Conservation (phyloP, 345 rosid genomes). For the Hibiscus tridactylites region DNA sequence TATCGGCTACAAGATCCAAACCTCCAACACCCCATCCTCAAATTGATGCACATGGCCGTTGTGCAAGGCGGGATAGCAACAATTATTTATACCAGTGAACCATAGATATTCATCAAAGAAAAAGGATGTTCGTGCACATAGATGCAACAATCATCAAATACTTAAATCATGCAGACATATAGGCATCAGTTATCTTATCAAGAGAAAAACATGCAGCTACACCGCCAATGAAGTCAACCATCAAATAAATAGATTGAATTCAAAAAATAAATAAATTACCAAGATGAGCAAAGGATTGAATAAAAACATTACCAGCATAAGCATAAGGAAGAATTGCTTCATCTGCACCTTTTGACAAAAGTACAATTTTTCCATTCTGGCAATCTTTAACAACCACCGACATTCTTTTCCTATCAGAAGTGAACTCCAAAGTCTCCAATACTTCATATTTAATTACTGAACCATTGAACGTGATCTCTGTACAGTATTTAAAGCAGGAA, state of each 20-base stretch:
- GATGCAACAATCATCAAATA: slow-evolving; percentile 2
- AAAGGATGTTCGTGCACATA: not conserved
- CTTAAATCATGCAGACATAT: not conserved
- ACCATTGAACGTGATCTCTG: slow-evolving; percentile 76
- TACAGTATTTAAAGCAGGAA: slow-evolving; percentile 15
- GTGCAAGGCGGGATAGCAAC: not conserved
- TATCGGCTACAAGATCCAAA: not conserved
- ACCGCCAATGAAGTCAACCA: not conserved
- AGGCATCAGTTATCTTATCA: not conserved
- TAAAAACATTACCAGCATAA: slow-evolving; percentile 39
- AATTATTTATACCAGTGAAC: not conserved
- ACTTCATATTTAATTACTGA: slow-evolving; percentile 56
- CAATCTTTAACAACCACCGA: slow-evolving; percentile 81
- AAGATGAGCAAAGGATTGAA: not conserved
- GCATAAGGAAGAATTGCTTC: slow-evolving; percentile 88
- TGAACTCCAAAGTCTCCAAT: slow-evolving; percentile 84
- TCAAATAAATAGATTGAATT: not conserved
- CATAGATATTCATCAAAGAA: not conserved
- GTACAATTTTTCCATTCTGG: slow-evolving; percentile 62
- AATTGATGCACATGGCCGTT: not conserved
- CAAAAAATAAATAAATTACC: not conserved
- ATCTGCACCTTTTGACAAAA: slow-evolving; percentile 94
- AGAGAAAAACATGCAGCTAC: not conserved
- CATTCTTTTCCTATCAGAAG: slow-evolving; percentile 98
- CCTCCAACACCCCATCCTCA: not conserved